phyloP scores from a whole-genome alignment of 306 rosid species.

The Gastrolobium bilobum region DNA sequence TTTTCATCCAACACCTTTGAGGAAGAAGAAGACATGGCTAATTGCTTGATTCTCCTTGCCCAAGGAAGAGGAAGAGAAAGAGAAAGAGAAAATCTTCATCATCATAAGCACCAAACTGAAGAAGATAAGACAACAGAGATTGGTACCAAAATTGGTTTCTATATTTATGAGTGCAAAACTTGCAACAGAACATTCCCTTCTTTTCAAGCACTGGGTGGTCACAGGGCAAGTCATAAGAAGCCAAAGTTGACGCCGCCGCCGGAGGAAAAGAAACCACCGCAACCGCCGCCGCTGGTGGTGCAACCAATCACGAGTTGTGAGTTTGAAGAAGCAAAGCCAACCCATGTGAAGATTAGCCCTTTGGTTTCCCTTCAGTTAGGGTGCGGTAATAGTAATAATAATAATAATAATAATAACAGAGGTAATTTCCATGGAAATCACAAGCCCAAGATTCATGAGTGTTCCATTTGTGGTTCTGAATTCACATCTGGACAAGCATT shows the following conservation, averaged over 20 bases:
- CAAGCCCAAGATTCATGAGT: slow-evolving; percentile 78
- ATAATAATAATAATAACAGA: not conserved
- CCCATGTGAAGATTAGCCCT: slow-evolving; percentile 12
- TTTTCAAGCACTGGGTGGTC: slow-evolving; percentile 99
- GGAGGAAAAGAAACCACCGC: slow-evolving; percentile 47
- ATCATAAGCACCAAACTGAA: not conserved
- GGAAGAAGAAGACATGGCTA: slow-evolving; percentile 96
- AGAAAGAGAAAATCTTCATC: not conserved
- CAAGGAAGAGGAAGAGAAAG: slow-evolving; percentile 49
- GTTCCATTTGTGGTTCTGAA: slow-evolving; percentile 90
- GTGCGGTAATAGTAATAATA: slow-evolving; percentile 12
- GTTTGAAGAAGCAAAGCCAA: slow-evolving; percentile 42
- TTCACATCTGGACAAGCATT: slow-evolving; percentile 93
- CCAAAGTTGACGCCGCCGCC: slow-evolving; percentile 42
- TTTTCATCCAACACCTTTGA: slow-evolving; percentile 58
- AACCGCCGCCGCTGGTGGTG: not conserved
- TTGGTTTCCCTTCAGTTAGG: slow-evolving; percentile 48
- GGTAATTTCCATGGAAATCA: slow-evolving; percentile 10
- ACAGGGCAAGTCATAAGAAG: slow-evolving; percentile 93
- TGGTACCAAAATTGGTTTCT: slow-evolving; percentile 47
- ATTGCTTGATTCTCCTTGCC: slow-evolving; percentile 89
- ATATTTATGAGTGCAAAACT: slow-evolving; percentile 86
- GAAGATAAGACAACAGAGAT: not conserved
- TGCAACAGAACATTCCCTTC: slow-evolving; percentile 88
- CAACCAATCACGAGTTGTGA: not conserved